Evolutionary conservation across 148 eudicot species (phyloP).

Genomic region (Persicaria maculosa): DNA sequence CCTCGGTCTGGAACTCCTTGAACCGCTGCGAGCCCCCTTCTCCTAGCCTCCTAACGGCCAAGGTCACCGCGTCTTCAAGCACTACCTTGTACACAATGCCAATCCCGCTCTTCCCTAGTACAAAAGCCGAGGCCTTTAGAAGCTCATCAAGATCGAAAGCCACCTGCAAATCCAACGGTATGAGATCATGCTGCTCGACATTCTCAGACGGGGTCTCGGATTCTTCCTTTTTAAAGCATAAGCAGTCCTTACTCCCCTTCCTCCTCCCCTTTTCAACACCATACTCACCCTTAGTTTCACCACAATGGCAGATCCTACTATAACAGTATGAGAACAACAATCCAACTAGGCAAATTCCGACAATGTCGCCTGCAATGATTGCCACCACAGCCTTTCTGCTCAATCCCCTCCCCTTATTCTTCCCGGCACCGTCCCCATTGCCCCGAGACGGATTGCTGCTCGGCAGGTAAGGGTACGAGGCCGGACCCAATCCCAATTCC

Average conservation of each 20-base stretch:
- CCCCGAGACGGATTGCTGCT: slow-evolving; percentile 39
- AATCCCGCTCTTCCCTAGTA: slow-evolving; percentile 89
- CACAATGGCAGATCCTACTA: slow-evolving; percentile 46
- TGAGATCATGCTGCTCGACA: slow-evolving; percentile 78
- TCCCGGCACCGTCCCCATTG: slow-evolving; percentile 22
- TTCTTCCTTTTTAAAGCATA: slow-evolving; percentile 82
- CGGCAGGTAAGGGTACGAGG: slow-evolving; percentile 66
- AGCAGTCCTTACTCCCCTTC: slow-evolving; percentile 47
- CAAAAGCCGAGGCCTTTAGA: slow-evolving; percentile 95
- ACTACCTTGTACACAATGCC: slow-evolving; percentile 96
- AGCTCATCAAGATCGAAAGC: slow-evolving; percentile 87
- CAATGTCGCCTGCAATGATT: slow-evolving; percentile 59
- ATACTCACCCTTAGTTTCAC: slow-evolving; percentile 33
- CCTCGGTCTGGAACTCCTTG: slow-evolving; percentile 90
- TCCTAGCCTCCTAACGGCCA: slow-evolving; percentile 92
- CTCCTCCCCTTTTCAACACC: slow-evolving; percentile 41
- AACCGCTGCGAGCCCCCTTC: slow-evolving; percentile 96
- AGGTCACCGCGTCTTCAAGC: slow-evolving; percentile 77
- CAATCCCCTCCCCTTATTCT: slow-evolving; percentile 45
- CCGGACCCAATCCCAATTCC: slow-evolving; percentile 37
- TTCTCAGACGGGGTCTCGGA: slow-evolving; percentile 79
- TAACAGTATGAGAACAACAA: slow-evolving; percentile 79
- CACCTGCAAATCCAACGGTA: slow-evolving; percentile 61
- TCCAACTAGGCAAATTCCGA: slow-evolving; percentile 84
- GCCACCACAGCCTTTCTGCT: slow-evolving; percentile 51